These are phyloP conservation scores for Acrocalymma vagum DNA, from an alignment of 2,329 filamentous ascomycete species.

Conservation along the genomic window DNA sequence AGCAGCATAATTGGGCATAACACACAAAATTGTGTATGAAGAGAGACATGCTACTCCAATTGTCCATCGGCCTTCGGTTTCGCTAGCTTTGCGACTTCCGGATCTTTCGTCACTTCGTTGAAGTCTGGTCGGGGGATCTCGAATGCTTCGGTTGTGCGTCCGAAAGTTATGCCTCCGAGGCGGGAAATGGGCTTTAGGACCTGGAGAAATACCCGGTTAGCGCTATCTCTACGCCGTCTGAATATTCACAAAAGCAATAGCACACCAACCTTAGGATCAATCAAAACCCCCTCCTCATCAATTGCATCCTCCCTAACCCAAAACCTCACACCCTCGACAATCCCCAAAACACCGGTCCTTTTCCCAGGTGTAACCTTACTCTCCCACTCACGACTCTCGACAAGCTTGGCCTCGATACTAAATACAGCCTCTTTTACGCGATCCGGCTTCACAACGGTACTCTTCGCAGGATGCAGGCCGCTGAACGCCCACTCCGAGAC, in stretches of 20 bases:
- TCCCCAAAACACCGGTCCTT: conserved; percentile 76
- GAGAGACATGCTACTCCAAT: conserved; percentile 23
- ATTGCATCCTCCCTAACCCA: conserved; percentile 91
- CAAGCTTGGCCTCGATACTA: conserved; percentile 80
- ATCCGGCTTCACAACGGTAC: conserved; percentile 71
- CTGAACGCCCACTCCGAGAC: conserved; percentile 80
- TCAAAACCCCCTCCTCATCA: conserved; percentile 75
- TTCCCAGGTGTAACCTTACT: conserved; percentile 74
- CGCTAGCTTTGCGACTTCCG: conserved; percentile 67
- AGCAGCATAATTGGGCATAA: too few species aligned
- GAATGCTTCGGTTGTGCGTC: conserved; percentile 71
- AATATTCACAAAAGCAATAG: conserved; percentile 5
- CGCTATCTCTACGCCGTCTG: too few species aligned
- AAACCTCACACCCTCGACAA: conserved; percentile 85
- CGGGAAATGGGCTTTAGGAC: conserved; percentile 79
- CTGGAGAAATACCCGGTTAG: too few species aligned
- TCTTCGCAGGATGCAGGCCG: conserved; percentile 76
- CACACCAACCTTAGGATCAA: conserved; percentile 70
- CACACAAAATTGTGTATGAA: too few species aligned
- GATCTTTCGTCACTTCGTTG: conserved; percentile 54
- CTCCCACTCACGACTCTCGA: conserved; percentile 80
- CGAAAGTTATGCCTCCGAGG: conserved; percentile 88
- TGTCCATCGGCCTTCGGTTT: conserved; percentile 49
- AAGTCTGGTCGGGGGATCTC: conserved; percentile 72
- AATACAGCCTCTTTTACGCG: conserved; percentile 86